phyloP scores from a whole-genome alignment of 306 rosid genomes.

The Quercus robur region DNA sequence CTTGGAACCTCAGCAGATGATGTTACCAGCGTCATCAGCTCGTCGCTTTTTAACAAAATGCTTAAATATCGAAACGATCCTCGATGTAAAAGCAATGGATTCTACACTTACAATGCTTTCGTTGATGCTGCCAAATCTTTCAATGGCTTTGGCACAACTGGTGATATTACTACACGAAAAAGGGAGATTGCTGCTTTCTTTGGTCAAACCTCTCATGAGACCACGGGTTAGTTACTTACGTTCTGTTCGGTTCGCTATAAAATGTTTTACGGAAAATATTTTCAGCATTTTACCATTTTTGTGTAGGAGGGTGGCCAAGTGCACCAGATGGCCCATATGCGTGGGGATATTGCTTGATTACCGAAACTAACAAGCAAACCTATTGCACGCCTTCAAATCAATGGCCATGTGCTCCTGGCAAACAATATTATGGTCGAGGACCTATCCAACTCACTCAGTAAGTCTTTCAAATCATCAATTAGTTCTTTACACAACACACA shows the following conservation, averaged over 20 bases:
- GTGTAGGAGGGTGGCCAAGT: conserved; percentile 4
- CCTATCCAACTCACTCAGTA: conserved; percentile 56
- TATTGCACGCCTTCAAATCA: conserved; percentile 19
- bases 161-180: conserved; percentile 25
- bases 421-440: conserved; percentile 53
- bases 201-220: conserved; percentile 52
- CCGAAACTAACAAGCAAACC: conserved; percentile 9
- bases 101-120: conserved; percentile 59
- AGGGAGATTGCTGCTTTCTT: conserved; percentile 55
- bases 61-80: conserved; percentile 43
- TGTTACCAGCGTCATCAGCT: conserved; percentile 24
- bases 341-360: conserved; percentile 61
- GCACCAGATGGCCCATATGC: conserved; percentile 76
- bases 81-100: conserved; percentile 33
- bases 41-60: conserved; percentile 37
- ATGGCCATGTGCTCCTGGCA: conserved; percentile 49
- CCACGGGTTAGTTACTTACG: conserved; percentile 24
- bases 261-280: too few species aligned
- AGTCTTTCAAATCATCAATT: not conserved
- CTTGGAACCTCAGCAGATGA: not conserved
- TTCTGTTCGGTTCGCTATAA: too few species aligned
- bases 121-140: conserved; percentile 47
- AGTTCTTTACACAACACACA: too few species aligned
- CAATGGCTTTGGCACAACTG: conserved; percentile 40
- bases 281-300: not conserved